phyloP scores from a whole-genome alignment of 2,329 filamentous ascomycete species.

The Claviceps digitariae region DNA sequence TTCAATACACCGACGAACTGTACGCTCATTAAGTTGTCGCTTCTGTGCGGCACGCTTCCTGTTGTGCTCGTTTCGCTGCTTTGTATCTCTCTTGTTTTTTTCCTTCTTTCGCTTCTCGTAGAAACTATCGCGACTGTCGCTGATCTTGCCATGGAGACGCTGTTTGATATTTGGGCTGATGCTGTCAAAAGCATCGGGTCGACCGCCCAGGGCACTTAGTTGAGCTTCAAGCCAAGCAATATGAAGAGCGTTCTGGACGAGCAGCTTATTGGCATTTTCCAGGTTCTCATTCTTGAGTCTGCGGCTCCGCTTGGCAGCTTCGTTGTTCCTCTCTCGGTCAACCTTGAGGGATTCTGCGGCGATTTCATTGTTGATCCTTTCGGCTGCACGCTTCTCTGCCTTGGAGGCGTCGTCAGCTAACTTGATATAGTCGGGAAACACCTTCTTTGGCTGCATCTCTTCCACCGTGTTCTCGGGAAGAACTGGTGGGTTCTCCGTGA shows the following conservation, averaged over 20 bases:
- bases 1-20: slow-evolving; percentile 1
- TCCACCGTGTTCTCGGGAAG: slow-evolving; percentile 15
- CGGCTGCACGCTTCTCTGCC: slow-evolving; percentile 3
- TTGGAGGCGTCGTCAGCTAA: slow-evolving; percentile 6
- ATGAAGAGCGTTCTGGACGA: slow-evolving; percentile 7
- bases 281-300: slow-evolving; percentile 8
- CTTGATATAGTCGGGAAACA: slow-evolving; percentile 9
- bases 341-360: slow-evolving; percentile 11
- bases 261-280: slow-evolving; percentile 2
- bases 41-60: slow-evolving; percentile 4
- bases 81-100: neutral
- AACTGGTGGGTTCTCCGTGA: slow-evolving; percentile 11
- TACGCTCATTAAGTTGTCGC: slow-evolving; percentile 3
- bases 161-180: neutral
- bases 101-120: slow-evolving; percentile 3
- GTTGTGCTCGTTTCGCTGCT: neutral
- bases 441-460: slow-evolving; percentile 15
- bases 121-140: neutral
- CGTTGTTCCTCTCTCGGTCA: slow-evolving; percentile 23
- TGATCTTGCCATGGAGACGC: neutral
- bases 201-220: slow-evolving; percentile 2
- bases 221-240: slow-evolving; percentile 6
- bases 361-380: slow-evolving; percentile 15
- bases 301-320: slow-evolving; percentile 24
- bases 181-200: neutral